phyloP scores from a whole-genome alignment of 129 eudicot genomes.

The Ambrosia artemisiifolia region DNA sequence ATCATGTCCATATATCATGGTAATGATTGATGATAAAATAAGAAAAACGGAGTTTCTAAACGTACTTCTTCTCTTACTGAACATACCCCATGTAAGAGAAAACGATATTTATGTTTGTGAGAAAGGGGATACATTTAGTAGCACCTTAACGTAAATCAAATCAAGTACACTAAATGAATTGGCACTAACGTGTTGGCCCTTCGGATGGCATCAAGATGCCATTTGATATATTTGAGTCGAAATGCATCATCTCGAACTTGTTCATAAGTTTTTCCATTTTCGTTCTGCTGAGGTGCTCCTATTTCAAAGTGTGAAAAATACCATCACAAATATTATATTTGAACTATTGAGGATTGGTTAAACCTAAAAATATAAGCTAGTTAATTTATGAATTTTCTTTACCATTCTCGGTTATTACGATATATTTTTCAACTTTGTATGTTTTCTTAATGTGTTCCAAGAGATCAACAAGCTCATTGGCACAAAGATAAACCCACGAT shows the following conservation, averaged over 20 bases:
- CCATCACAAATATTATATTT: not conserved
- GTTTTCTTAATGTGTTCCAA: not conserved
- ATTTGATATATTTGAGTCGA: constrained; percentile 22
- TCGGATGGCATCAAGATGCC: constrained; percentile 23
- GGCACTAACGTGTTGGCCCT: constrained; percentile 1
- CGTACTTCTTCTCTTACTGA: too few relatives aligned
- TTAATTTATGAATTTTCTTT: not conserved
- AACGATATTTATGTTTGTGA: too few relatives aligned
- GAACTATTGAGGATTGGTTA: not conserved
- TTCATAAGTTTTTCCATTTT: constrained; percentile 21
- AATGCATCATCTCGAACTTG: constrained; percentile 21
- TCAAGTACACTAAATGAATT: not conserved
- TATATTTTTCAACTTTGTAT: not conserved
- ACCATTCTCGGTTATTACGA: constrained; percentile 35
- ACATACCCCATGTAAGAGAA: too few relatives aligned
- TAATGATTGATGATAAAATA: too few relatives aligned
- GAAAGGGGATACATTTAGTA: too few relatives aligned
- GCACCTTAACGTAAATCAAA: too few relatives aligned
- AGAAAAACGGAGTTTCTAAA: too few relatives aligned
- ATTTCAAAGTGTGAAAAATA: not conserved
- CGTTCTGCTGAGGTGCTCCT: constrained; percentile 13
- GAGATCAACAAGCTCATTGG: constrained; percentile 16
- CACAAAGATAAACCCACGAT: constrained; percentile 34
- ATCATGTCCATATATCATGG: too few relatives aligned
- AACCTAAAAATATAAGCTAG: not conserved